Evolutionary conservation across 1,139 yeast species (phyloP), one percentile per base, ranked within the genome.

Genomic region (Yamadazyma jaroonii): DNA sequence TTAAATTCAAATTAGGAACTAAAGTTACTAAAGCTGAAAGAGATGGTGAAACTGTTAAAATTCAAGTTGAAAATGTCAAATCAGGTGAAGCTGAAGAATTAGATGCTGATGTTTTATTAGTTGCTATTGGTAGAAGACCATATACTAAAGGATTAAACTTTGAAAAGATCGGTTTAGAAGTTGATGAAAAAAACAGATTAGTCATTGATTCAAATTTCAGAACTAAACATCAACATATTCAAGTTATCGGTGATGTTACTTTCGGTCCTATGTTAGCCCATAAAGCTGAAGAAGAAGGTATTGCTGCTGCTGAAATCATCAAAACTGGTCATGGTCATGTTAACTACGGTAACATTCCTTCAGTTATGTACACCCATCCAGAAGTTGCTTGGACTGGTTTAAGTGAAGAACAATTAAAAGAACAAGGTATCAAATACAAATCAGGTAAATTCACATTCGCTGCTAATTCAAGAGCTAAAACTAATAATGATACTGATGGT

Each of bases 231-330:
- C 84, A 89, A 44, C 95, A 94, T 70, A 90, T 94, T 60, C 87
- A 96, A 67, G 95, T 89, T 55, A 88, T 92, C 66, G 99, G 99
- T 64, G 99, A 94, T 62, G 97, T 84, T 44, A 94, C 98, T 33
- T 92, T 87, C 54, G 98, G 98, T 54, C 94, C 96, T 55, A 94
- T 94, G 99, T 80, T 94, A 71, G 99, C 99, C 47, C 99, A 94
- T 79, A 94, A 94, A 77, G 99, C 99, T 46, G 99, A 94, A 74
- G 99, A 94, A 67, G 99, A 94, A 76, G 99, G 97, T 67, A 84
- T 94, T 56, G 99, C 98, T 42, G 98, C 96, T 47, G 97, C 79
- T 47, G 99, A 94, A 72, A 86, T 79, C 74, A 81, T 94, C 64
- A 87, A 88, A 75, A 68, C 68, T 52, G 98, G 98, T 48, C 87